Evolutionary conservation across 345 rosid genomes (phyloP).

Genomic region (Brassica incana): DNA sequence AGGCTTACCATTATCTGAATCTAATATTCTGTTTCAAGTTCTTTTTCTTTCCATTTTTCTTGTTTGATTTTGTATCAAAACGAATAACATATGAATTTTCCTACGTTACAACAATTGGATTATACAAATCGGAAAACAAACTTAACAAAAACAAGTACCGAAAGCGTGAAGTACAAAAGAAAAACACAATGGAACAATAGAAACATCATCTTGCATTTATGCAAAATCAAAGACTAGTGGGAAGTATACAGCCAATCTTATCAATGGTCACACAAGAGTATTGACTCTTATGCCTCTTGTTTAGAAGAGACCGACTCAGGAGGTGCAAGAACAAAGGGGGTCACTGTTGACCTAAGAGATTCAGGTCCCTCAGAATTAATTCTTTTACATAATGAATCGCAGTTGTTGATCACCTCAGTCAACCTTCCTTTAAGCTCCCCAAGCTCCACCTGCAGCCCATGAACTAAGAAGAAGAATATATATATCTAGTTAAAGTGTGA

Average conservation of each 20-base stretch:
- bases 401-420: constrained; percentile 82
- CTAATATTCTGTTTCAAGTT: not conserved
- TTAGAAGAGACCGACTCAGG: constrained; percentile 34
- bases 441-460: constrained; percentile 80
- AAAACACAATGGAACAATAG: not conserved
- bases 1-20: not conserved
- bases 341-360: constrained; percentile 53
- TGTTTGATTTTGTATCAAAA: constrained; percentile 29
- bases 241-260: not conserved
- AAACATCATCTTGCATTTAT: constrained; percentile 9
- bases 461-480: constrained; percentile 51
- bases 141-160: not conserved
- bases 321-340: constrained; percentile 48
- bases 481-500: not conserved
- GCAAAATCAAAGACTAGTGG: not conserved
- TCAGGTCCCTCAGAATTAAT: constrained; percentile 77
- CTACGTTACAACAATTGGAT: not conserved
- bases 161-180: not conserved
- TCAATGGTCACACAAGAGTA: not conserved
- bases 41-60: not conserved
- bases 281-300: not conserved
- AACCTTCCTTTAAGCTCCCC: constrained; percentile 89
- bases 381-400: constrained; percentile 77
- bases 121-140: not conserved
- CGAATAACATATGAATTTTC: constrained; percentile 15